Conservation (phyloP, 352 stramenopile genomes). For the Elongisporangium senticosum region DNA sequence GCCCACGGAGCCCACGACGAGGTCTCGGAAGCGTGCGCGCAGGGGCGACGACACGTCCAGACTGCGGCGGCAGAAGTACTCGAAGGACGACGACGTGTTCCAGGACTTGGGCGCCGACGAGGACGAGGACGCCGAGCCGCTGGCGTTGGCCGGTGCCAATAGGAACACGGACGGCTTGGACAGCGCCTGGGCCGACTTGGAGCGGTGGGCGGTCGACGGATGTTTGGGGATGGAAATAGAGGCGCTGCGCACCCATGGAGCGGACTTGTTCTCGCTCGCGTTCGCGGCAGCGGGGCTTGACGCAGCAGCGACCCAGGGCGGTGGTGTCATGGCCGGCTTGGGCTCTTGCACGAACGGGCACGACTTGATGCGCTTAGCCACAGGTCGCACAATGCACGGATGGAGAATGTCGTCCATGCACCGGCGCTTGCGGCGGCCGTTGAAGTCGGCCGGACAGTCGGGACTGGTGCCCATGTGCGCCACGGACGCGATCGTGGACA, state of each 20-base stretch:
- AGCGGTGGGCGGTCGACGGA: conserved; percentile 1
- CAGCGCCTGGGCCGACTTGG: conserved; percentile 11
- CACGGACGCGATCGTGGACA: conserved; percentile 31
- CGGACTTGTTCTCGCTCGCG: not conserved
- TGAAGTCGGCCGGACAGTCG: conserved; percentile 18
- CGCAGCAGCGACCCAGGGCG: conserved; percentile 18
- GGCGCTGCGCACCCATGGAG: conserved; percentile 12
- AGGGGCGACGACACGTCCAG: conserved; percentile 64
- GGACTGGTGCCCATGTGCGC: conserved; percentile 7
- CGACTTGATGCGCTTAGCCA: conserved; percentile 52
- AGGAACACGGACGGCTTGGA: conserved; percentile 21
- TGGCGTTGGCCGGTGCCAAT: conserved; percentile 17
- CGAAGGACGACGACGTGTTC: conserved; percentile 28
- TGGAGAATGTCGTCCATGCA: conserved; percentile 26
- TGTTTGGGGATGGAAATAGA: conserved; percentile 52
- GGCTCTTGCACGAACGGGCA: conserved; percentile 15
- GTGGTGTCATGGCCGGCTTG: conserved; percentile 17
- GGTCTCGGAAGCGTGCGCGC: conserved; percentile 47
- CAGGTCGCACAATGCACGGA: conserved; percentile 33
- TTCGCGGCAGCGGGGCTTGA: conserved; percentile 22
- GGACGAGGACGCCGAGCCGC: conserved; percentile 20
- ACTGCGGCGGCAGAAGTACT: conserved; percentile 63
- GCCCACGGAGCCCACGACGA: conserved; percentile 51
- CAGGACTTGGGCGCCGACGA: conserved; percentile 55
- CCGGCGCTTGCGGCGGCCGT: conserved; percentile 53